Conservation (phyloP, 148 eudicot genomes). For the Vaccinium corymbosum region DNA sequence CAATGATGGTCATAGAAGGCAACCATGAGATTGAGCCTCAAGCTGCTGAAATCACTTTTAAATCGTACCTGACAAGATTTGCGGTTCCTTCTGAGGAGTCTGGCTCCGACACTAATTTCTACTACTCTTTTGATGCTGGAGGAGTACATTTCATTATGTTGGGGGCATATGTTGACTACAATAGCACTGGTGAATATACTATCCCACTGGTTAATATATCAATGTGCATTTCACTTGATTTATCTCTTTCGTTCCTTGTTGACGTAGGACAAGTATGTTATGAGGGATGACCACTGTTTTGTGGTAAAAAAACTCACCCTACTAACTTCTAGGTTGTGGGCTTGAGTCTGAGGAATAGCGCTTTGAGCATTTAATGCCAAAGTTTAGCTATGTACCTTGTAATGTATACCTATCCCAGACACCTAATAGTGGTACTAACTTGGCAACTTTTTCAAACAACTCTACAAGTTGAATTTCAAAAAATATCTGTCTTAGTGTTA, state of each 20-base stretch:
- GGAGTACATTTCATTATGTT: slow-evolving; percentile 82
- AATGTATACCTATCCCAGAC: not conserved
- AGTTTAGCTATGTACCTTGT: not conserved
- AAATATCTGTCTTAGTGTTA: not conserved
- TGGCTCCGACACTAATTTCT: slow-evolving; percentile 59
- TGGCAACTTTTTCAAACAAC: not conserved
- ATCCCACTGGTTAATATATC: not conserved
- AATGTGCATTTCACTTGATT: not conserved
- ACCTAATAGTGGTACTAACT: not conserved
- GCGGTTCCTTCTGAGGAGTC: slow-evolving; percentile 78
- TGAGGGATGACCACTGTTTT: not conserved
- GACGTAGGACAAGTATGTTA: not conserved
- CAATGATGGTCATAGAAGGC: slow-evolving; percentile 93
- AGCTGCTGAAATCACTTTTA: slow-evolving; percentile 51
- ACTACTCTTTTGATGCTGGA: slow-evolving; percentile 85
- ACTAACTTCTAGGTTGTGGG: not conserved
- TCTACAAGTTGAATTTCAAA: not conserved
- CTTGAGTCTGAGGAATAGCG: not conserved
- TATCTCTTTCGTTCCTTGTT: slow-evolving; percentile 5
- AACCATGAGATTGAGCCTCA: slow-evolving; percentile 98
- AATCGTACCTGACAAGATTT: slow-evolving; percentile 73
- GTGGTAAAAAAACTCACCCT: not conserved
- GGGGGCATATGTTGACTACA: slow-evolving; percentile 82
- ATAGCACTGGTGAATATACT: slow-evolving; percentile 45
- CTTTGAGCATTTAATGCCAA: not conserved